Percentiles rank a stretch among this genome's conserved stretches.
Evolutionary conservation across 208 protist species (phyloP).

Genomic region (Trichomonas vaginalis): DNA sequence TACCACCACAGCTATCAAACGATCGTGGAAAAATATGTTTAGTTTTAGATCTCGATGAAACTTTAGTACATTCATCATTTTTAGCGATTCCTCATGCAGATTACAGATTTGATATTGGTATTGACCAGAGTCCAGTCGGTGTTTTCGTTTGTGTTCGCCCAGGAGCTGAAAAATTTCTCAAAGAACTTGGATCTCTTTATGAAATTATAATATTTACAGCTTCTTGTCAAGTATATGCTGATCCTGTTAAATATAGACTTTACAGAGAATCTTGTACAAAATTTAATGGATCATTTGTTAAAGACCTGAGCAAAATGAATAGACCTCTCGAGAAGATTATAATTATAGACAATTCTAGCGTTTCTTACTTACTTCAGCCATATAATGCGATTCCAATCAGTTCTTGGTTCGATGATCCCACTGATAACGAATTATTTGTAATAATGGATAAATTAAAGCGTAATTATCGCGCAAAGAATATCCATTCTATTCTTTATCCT

Average conservation of each 20-base stretch:
- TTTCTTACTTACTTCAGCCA: not conserved
- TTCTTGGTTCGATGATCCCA: slow-evolving; percentile 7
- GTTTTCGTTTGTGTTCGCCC: not conserved
- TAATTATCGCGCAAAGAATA: not conserved
- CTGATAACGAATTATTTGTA: not conserved
- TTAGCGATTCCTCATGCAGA: not conserved
- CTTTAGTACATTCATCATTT: not conserved
- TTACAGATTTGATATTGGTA: not conserved
- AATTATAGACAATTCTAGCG: not conserved
- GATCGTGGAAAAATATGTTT: not conserved
- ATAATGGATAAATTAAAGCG: not conserved
- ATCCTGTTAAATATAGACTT: not conserved
- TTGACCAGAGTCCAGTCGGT: not conserved
- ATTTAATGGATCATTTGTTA: not conserved
- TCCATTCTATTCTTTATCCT: not conserved
- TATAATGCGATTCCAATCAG: slow-evolving; percentile 5
- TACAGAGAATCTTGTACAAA: slow-evolving; percentile 1
- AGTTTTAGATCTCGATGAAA: not conserved
- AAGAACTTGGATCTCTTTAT: not conserved
- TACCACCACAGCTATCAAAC: not conserved
- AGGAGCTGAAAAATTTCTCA: not conserved
- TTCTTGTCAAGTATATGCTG: not conserved
- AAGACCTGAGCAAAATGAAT: not conserved
- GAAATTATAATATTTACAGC: slow-evolving; percentile 3
- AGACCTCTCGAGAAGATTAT: not conserved